These are phyloP conservation scores for Vigna mungo DNA, from an alignment of 306 rosid genomes.

Conservation along the genomic window DNA sequence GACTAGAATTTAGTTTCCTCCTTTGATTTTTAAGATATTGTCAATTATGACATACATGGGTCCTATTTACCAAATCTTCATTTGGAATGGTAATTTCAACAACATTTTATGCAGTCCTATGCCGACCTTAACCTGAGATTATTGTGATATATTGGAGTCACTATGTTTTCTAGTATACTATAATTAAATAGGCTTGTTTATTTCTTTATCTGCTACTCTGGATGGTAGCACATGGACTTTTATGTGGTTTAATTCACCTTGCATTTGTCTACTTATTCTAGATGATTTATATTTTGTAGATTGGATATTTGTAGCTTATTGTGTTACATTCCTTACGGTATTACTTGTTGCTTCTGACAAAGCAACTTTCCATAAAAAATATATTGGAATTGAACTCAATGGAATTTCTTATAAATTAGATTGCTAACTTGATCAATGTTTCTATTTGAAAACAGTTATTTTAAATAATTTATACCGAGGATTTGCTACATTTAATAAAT, in stretches of 20 bases:
- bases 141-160: constrained; percentile 22
- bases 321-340: constrained; percentile 5
- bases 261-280: neutral
- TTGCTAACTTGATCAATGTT: neutral
- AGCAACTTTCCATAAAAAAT: constrained; percentile 9
- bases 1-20: constrained; percentile 21
- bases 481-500: neutral
- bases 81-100: constrained; percentile 11
- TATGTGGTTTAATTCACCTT: constrained; percentile 4
- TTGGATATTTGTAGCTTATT: neutral
- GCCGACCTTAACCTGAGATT: constrained; percentile 17
- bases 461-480: constrained; percentile 10
- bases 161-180: constrained; percentile 9
- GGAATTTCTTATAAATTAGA: neutral
- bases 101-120: constrained; percentile 23
- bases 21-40: neutral
- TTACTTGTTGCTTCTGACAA: neutral
- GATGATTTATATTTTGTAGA: no score
- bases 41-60: constrained; percentile 11
- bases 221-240: neutral
- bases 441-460: neutral
- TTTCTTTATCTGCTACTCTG: neutral
- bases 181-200: neutral
- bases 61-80: constrained; percentile 11
- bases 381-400: constrained; percentile 6